Evolutionary conservation across 192 early-diverging fungal genomes (phyloP), one percentile per base, ranked within the genome.

Genomic region (Pilaira anomala): DNA sequence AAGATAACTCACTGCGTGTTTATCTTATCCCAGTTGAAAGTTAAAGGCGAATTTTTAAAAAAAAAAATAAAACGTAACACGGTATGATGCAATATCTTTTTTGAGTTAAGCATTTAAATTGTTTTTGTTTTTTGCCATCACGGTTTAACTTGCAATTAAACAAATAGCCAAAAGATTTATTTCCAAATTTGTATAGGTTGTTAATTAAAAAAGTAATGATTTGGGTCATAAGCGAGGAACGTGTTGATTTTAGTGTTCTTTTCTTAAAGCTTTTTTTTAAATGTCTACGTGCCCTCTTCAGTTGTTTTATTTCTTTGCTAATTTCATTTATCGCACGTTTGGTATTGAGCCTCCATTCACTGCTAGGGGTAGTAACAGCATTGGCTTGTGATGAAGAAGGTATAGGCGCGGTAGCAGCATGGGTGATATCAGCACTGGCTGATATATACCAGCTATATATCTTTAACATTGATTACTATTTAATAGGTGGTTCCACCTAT

Each of bases 241-340:
- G 9, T 52, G 50, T 52, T 52, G 1, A 52, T 52, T 52, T 52
- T 52, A 52, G 50, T 52, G 25, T 3, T 46, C 44, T 46, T 52
- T 52, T 52, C 25, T 52, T 52, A 52, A 52, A 3, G 26, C 50
- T 28, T 52, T 52, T 52, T n/a, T 52, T 29, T 52, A 52, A 52
- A 29, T 52, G 26, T 30, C 9, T 52, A 3, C 50, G 50, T 28
- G 1, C 26, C 25, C 25, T 52, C 50, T 52, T 52, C 11, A 52
- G 26, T 29, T 29, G 50, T 28, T 26, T 28, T 26, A 52, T 52
- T 52, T 52, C 50, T 52, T 52, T 51, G 14, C 24, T 26, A 28
- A 51, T 51, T 28, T 51, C 49, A 51, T 51, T 9, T 25, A 51
- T 51, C 24, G 49, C 49, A 25, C 49, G 49, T 51, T 51, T 51